Percentiles rank a stretch among this genome's conserved stretches.
These are phyloP conservation scores for Sarocladiaceae sp. DNA, from an alignment of 2,329 filamentous ascomycete genomes.

Conservation along the genomic window DNA sequence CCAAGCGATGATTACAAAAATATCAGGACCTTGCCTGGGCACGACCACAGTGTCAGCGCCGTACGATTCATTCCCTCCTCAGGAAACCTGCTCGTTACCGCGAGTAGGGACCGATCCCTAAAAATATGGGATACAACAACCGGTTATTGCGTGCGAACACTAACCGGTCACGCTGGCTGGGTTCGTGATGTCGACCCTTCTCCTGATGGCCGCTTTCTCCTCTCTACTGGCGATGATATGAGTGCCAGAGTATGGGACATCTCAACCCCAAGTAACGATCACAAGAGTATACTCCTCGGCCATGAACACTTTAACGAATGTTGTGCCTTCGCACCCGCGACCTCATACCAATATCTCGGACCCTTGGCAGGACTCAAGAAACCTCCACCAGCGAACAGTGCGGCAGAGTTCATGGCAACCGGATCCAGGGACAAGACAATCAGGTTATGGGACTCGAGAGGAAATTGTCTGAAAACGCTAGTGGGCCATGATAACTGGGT, in stretches of 20 bases:
- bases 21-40: constrained; percentile 82
- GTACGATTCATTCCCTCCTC: constrained; percentile 88
- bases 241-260: constrained; percentile 84
- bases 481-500: constrained; percentile 95
- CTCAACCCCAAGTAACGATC: constrained; percentile 58
- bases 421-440: constrained; percentile 89
- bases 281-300: constrained; percentile 74
- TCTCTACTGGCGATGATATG: constrained; percentile 80
- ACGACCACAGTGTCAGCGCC: constrained; percentile 87
- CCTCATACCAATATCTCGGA: constrained; percentile 74
- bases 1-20: constrained; percentile 92
- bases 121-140: constrained; percentile 92
- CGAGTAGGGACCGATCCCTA: constrained; percentile 79
- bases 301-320: constrained; percentile 87
- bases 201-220: constrained; percentile 74
- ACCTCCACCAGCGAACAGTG: constrained; percentile 66
- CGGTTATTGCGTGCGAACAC: constrained; percentile 87
- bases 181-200: constrained; percentile 85
- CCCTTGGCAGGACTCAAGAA: constrained; percentile 79
- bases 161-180: constrained; percentile 83
- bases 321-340: constrained; percentile 77
- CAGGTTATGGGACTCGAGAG: constrained; percentile 81
- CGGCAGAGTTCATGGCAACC: constrained; percentile 85
- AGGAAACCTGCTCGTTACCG: constrained; percentile 80
- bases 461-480: constrained; percentile 79